Percentiles rank a stretch among this genome's conserved stretches.
Evolutionary conservation across 2,329 filamentous ascomycete genomes (phyloP).

Genomic region (Trichoderma arundinaceum): DNA sequence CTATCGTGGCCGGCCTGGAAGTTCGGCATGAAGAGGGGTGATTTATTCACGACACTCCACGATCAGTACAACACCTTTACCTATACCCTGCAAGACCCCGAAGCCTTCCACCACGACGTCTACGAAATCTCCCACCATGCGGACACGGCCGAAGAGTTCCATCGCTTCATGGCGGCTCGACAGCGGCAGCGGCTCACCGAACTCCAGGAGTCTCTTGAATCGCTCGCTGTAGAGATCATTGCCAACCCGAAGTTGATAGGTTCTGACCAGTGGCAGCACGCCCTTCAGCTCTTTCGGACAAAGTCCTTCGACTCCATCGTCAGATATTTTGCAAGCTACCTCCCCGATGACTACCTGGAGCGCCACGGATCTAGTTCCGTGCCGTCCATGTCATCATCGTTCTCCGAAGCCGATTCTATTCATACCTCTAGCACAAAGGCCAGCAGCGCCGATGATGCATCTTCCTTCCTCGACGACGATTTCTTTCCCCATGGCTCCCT

Average conservation of each 20-base stretch:
- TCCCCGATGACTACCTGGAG: slow-evolving; percentile 55
- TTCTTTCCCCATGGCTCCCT: slow-evolving; percentile 41
- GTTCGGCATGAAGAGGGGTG: slow-evolving; percentile 65
- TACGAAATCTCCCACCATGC: slow-evolving; percentile 62
- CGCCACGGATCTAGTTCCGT: slow-evolving; percentile 47
- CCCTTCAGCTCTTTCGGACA: slow-evolving; percentile 64
- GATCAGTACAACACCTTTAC: slow-evolving; percentile 65
- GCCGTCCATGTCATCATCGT: slow-evolving; percentile 48
- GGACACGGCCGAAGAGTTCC: slow-evolving; percentile 58
- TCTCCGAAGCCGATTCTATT: slow-evolving; percentile 47
- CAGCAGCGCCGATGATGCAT: slow-evolving; percentile 48
- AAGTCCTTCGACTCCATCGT: slow-evolving; percentile 65
- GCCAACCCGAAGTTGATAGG: slow-evolving; percentile 64
- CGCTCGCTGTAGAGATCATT: slow-evolving; percentile 65
- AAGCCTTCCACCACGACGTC: slow-evolving; percentile 67
- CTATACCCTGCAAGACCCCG: slow-evolving; percentile 62
- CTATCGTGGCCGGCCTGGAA: slow-evolving; percentile 66
- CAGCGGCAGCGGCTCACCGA: slow-evolving; percentile 60
- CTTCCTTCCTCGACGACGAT: slow-evolving; percentile 51
- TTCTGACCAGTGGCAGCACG: slow-evolving; percentile 63
- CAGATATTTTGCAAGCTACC: slow-evolving; percentile 64
- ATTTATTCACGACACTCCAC: slow-evolving; percentile 63
- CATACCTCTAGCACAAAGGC: slow-evolving; percentile 47
- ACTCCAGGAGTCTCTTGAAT: slow-evolving; percentile 61
- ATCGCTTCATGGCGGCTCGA: slow-evolving; percentile 58